Evolutionary conservation across 2,329 filamentous ascomycete genomes (phyloP).

Genomic region (Trichocomaceae sp.): DNA sequence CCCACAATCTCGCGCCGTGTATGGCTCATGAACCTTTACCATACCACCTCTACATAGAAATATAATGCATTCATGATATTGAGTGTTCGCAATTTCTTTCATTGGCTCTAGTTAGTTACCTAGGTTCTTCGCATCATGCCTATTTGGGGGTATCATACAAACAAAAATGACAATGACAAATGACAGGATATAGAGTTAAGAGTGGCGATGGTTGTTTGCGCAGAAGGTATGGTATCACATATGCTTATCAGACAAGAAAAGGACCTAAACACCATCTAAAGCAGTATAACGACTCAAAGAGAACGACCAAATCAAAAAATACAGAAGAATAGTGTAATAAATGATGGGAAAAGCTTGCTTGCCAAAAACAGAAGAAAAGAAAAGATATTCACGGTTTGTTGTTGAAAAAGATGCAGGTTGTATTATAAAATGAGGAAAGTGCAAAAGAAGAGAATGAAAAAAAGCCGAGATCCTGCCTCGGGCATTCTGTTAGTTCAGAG

Average conservation of each 20-base stretch:
- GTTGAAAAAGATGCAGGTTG: background rate
- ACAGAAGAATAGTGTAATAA: background rate
- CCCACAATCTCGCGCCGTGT: background rate
- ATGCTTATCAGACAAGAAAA: background rate
- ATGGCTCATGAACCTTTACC: background rate
- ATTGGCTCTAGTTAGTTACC: background rate
- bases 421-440: background rate
- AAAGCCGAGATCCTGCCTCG: slow-evolving; percentile 3
- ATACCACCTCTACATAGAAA: background rate
- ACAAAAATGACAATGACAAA: slow-evolving; percentile 4
- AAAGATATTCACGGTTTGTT: background rate
- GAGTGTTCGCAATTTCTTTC: background rate
- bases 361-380: background rate
- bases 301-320: background rate
- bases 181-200: background rate
- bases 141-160: slow-evolving; percentile 13
- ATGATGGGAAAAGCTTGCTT: background rate
- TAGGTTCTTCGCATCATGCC: slow-evolving; percentile 4
- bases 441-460: background rate
- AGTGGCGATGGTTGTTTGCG: slow-evolving; percentile 1
- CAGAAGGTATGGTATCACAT: slow-evolving; percentile 4
- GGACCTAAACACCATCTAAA: background rate
- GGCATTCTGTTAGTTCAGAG: background rate
- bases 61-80: background rate
- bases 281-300: background rate